Evolutionary conservation across 2,329 filamentous ascomycete species (phyloP).

Genomic region (Tympanopsis confertula): DNA sequence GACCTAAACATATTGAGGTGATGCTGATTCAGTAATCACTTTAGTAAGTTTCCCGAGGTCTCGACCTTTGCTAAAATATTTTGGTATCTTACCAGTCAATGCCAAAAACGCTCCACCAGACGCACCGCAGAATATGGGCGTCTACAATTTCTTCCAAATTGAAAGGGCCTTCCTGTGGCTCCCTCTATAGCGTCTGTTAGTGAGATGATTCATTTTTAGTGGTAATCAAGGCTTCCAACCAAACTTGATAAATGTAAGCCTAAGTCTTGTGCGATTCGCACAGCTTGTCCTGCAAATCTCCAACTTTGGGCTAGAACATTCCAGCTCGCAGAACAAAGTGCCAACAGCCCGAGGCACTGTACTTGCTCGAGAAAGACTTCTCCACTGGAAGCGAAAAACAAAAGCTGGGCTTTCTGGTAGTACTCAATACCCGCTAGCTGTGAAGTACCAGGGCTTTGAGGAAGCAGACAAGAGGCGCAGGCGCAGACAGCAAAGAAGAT

Average conservation of each 20-base stretch:
- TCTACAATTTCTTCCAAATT: background rate
- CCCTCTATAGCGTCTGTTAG: too few relatives aligned
- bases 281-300: constrained; percentile 3
- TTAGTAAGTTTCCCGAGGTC: background rate
- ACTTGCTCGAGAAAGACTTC: constrained; percentile 7
- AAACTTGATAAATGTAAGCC: constrained; percentile 2
- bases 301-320: constrained; percentile 3
- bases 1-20: constrained; percentile 2
- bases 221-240: too few relatives aligned
- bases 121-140: background rate
- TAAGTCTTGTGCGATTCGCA: constrained; percentile 2
- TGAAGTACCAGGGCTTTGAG: constrained; percentile 6
- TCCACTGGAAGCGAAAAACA: constrained; percentile 12
- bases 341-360: constrained; percentile 2
- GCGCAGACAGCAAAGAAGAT: constrained; percentile 17
- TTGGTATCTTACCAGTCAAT: constrained; percentile 2
- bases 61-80: too few relatives aligned
- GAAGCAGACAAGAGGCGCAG: constrained; percentile 13
- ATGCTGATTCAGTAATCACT: background rate
- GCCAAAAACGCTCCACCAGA: constrained; percentile 3
- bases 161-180: background rate
- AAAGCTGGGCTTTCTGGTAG: constrained; percentile 11
- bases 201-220: too few relatives aligned
- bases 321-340: constrained; percentile 3
- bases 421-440: too few relatives aligned